A percentile compares a stretch with the other conserved stretches of the same genome.
These are phyloP conservation scores for Helianthus tuberosus DNA, from an alignment of 129 eudicot genomes.

Conservation along the genomic window DNA sequence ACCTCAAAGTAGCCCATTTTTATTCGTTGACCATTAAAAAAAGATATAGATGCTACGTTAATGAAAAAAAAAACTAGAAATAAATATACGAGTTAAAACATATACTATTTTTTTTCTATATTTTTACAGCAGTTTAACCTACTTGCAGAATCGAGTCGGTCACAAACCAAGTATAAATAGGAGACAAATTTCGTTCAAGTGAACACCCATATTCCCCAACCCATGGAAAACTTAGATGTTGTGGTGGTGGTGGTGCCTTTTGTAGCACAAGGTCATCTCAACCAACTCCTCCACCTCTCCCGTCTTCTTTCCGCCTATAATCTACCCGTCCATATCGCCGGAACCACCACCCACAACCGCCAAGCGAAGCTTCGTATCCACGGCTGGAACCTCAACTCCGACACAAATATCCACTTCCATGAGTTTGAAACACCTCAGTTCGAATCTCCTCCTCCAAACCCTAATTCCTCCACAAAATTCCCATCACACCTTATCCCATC, in stretches of 20 bases:
- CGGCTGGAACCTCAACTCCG: constrained; percentile 23
- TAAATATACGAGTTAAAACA: too few relatives aligned
- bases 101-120: too few relatives aligned
- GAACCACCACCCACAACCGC: constrained; percentile 59
- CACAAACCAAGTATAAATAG: too few relatives aligned
- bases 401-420: constrained; percentile 42
- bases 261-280: constrained; percentile 47
- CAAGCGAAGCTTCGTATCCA: constrained; percentile 54
- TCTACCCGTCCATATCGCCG: constrained; percentile 54
- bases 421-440: constrained; percentile 41
- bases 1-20: too few relatives aligned
- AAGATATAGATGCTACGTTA: too few relatives aligned
- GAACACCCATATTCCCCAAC: background rate
- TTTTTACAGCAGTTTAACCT: too few relatives aligned
- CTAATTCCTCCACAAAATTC: constrained; percentile 37
- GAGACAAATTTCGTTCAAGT: too few relatives aligned
- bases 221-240: constrained; percentile 8
- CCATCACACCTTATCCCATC: constrained; percentile 49
- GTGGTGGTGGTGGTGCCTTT: constrained; percentile 30
- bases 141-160: too few relatives aligned
- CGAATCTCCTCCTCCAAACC: constrained; percentile 45
- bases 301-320: constrained; percentile 55
- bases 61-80: too few relatives aligned
- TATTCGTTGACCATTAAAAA: too few relatives aligned
- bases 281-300: constrained; percentile 51